A percentile compares a stretch with the other conserved stretches of the same genome.
phyloP scores from a whole-genome alignment of 306 rosid genomes.

The Acacia acuminata region DNA sequence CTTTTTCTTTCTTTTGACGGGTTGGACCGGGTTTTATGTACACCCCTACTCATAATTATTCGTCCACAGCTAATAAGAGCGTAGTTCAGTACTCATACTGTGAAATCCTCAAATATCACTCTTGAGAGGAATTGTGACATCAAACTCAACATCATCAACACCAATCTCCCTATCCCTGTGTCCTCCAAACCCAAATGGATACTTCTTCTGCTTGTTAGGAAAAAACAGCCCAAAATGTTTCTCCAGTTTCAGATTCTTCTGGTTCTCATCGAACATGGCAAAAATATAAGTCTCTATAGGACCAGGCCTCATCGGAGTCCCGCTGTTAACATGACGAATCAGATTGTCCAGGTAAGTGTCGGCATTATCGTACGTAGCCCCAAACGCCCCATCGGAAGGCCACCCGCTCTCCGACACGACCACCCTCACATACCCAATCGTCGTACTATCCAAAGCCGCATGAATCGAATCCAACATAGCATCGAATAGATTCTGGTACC shows the following conservation, averaged over 20 bases:
- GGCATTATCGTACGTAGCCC: conserved; percentile 48
- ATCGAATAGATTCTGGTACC: conserved; percentile 63
- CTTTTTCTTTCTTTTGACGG: too few species aligned
- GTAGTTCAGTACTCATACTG: too few species aligned
- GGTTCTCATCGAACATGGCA: conserved; percentile 53
- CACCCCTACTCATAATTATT: too few species aligned
- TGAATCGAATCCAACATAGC: conserved; percentile 56
- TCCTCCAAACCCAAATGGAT: conserved; percentile 46
- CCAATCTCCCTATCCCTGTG: neutral
- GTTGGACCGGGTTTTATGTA: too few species aligned
- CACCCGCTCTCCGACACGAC: conserved; percentile 76
- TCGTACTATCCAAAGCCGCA: conserved; percentile 51
- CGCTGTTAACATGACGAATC: conserved; percentile 51
- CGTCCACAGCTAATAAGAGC: too few species aligned
- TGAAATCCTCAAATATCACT: conserved; percentile 32
- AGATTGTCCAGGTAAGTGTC: conserved; percentile 46
- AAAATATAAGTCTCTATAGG: conserved; percentile 38
- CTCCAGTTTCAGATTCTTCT: conserved; percentile 35
- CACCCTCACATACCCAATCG: conserved; percentile 53
- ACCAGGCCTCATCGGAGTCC: conserved; percentile 65
- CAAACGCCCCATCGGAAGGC: conserved; percentile 66
- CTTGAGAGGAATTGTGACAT: conserved; percentile 33
- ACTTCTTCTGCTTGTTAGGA: conserved; percentile 46
- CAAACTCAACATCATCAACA: neutral
- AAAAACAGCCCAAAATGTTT: conserved; percentile 43